A percentile compares a stretch with the other conserved stretches of the same genome.
Conservation (phyloP, 306 rosid species). For the Macrotyloma uniflorum region DNA sequence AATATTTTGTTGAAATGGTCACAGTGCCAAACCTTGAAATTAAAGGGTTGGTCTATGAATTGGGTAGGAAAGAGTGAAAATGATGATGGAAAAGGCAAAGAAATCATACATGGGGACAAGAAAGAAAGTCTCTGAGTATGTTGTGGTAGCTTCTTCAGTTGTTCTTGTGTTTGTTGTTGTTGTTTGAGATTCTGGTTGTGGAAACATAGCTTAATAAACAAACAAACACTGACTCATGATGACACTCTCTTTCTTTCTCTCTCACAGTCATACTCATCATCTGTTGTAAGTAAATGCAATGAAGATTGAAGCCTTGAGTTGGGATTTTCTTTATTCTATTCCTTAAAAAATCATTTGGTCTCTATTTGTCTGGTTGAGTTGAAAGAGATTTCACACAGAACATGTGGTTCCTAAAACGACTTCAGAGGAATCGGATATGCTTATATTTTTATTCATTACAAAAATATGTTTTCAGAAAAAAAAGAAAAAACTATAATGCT, state of each 20-base stretch:
- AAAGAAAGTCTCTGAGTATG: slow-evolving; percentile 34
- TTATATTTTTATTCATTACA: too few relatives aligned
- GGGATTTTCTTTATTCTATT: slow-evolving; percentile 1
- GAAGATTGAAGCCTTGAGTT: slow-evolving; percentile 11
- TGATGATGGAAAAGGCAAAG: neutral
- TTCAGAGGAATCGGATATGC: slow-evolving; percentile 31
- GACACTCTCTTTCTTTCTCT: neutral
- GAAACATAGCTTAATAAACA: too few relatives aligned
- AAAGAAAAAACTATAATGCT: too few relatives aligned
- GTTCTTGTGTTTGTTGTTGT: slow-evolving; percentile 47
- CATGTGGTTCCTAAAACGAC: slow-evolving; percentile 47
- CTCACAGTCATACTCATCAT: neutral
- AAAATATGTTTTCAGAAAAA: too few relatives aligned
- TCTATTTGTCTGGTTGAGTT: slow-evolving; percentile 43
- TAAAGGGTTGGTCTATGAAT: neutral
- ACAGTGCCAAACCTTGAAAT: neutral
- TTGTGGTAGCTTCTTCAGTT: slow-evolving; percentile 34
- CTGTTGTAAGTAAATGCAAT: neutral
- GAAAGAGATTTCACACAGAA: slow-evolving; percentile 51
- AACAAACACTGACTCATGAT: slow-evolving; percentile 48
- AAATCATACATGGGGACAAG: slow-evolving; percentile 44
- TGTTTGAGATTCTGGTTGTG: slow-evolving; percentile 30
- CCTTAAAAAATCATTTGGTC: slow-evolving; percentile 41
- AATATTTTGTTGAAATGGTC: neutral
- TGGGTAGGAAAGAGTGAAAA: neutral